phyloP scores from a whole-genome alignment of 2,329 filamentous ascomycete genomes.

The Purpureocillium takamizusanense region DNA sequence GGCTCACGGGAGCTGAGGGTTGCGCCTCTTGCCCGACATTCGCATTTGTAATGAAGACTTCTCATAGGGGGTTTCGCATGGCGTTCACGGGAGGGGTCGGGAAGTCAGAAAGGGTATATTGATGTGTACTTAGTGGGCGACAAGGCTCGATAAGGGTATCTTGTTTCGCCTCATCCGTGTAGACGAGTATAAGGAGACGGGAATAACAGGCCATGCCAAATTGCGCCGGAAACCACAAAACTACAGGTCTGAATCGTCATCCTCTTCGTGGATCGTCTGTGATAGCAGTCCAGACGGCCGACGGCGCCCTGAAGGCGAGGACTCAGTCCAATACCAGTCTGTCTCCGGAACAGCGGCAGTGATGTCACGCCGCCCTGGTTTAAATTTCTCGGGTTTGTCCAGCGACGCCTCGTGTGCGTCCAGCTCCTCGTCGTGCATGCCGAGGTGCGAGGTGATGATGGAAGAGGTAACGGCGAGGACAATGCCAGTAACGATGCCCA shows the following conservation, averaged over 20 bases:
- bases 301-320: slow-evolving; percentile 26
- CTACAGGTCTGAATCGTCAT: slow-evolving; percentile 49
- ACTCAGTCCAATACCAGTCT: slow-evolving; percentile 29
- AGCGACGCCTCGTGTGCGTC: slow-evolving; percentile 4
- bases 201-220: neutral
- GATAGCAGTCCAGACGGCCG: slow-evolving; percentile 43
- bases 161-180: slow-evolving; percentile 4
- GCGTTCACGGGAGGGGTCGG: neutral
- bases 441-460: slow-evolving; percentile 42
- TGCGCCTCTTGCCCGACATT: neutral
- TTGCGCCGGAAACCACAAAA: neutral
- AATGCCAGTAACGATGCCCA: slow-evolving; percentile 57
- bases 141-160: slow-evolving; percentile 1
- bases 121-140: neutral
- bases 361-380: neutral
- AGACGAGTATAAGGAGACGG: slow-evolving; percentile 1
- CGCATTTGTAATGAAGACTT: no score
- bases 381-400: slow-evolving; percentile 5
- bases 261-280: slow-evolving; percentile 65
- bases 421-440: slow-evolving; percentile 25
- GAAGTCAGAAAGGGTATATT: neutral
- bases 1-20: no score
- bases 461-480: slow-evolving; percentile 48
- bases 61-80: neutral
- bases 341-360: slow-evolving; percentile 21